Conservation (phyloP, 2,329 filamentous ascomycete genomes). For the Dactylonectria estremocensis region DNA sequence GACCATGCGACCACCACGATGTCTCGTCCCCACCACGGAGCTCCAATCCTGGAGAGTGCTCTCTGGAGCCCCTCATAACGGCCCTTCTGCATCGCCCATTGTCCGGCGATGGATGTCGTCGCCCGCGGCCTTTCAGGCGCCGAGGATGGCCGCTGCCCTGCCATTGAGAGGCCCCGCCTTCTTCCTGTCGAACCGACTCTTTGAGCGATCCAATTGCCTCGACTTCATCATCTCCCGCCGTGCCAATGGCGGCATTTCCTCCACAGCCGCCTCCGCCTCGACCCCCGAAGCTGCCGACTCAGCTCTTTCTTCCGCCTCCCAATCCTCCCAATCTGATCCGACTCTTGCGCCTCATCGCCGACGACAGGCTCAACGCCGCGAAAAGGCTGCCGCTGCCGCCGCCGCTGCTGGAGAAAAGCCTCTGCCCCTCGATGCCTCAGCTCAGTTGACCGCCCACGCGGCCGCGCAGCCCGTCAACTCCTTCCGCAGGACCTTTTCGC, state of each 20-base stretch:
- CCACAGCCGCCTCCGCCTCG: slow-evolving; percentile 43
- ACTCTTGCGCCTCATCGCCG: slow-evolving; percentile 54
- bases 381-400: slow-evolving; percentile 42
- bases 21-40: slow-evolving; percentile 50
- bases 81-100: slow-evolving; percentile 8
- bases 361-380: slow-evolving; percentile 50
- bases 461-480: slow-evolving; percentile 66
- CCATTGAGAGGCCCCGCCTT: slow-evolving; percentile 45
- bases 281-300: slow-evolving; percentile 35
- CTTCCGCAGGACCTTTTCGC: slow-evolving; percentile 78
- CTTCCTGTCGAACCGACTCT: slow-evolving; percentile 55
- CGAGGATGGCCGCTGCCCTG: slow-evolving; percentile 39
- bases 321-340: slow-evolving; percentile 38
- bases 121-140: slow-evolving; percentile 43
- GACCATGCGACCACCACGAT: slow-evolving; percentile 54
- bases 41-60: slow-evolving; percentile 42
- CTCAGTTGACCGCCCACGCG: slow-evolving; percentile 68
- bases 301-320: slow-evolving; percentile 39
- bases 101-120: slow-evolving; percentile 52
- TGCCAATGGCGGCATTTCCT: slow-evolving; percentile 48
- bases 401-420: slow-evolving; percentile 42
- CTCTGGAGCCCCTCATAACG: slow-evolving; percentile 38
- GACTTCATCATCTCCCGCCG: slow-evolving; percentile 51
- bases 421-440: slow-evolving; percentile 68
- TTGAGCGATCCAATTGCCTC: slow-evolving; percentile 56